A percentile compares a stretch with the other conserved stretches of the same genome.
Evolutionary conservation across 257 asterid species (phyloP).

Genomic region (Gardenia jasminoides): DNA sequence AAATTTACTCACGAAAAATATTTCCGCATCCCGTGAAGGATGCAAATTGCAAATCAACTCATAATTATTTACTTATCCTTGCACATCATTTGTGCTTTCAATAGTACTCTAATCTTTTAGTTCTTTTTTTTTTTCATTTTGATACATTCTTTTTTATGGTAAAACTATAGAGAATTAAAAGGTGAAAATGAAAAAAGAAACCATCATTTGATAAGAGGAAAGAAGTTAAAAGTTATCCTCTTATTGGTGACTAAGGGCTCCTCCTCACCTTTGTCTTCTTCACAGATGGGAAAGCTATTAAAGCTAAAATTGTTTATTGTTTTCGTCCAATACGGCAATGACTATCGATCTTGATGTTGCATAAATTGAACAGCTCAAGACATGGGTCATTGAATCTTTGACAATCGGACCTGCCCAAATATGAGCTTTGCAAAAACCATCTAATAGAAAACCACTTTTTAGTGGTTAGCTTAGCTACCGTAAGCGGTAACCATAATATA

Average conservation of each 20-base stretch:
- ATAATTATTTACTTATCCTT: neutral
- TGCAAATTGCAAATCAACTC: too few relatives aligned
- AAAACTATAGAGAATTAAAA: neutral
- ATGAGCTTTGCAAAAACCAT: neutral
- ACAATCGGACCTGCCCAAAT: too few relatives aligned
- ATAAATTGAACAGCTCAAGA: neutral
- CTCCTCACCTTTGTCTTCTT: conserved; percentile 9
- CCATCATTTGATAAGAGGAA: too few relatives aligned
- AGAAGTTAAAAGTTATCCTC: neutral
- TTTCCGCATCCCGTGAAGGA: too few relatives aligned
- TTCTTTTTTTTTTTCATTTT: neutral
- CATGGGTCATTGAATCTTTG: too few relatives aligned
- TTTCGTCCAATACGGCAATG: neutral
- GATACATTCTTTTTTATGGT: neutral
- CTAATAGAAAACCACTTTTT: neutral
- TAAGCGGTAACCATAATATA: neutral
- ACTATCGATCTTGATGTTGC: neutral
- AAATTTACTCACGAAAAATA: too few relatives aligned
- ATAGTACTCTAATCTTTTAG: neutral
- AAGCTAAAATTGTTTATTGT: neutral
- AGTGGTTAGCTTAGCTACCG: neutral
- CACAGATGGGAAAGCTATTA: conserved; percentile 1
- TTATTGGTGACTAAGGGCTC: neutral
- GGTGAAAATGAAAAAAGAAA: too few relatives aligned
- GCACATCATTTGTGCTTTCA: too few relatives aligned